Base-by-base conservation (phyloP, 805 yeast species). In the Starmera quercuum region DNA sequence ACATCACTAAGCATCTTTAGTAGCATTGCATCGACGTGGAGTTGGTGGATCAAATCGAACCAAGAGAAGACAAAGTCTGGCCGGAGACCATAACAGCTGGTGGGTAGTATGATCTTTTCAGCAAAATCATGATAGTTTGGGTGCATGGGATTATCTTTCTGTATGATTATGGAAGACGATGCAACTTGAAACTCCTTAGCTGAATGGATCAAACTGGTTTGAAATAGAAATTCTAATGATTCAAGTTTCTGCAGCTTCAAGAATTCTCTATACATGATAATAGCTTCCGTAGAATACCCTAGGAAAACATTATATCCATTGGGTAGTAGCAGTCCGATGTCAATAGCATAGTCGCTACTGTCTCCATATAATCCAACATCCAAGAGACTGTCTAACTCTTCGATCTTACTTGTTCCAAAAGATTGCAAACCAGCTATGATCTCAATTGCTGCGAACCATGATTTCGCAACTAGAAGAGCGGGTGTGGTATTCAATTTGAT, bases 371-470 rank as follows among this genome's bases (percentile, higher is more conserved):
- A 29, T 1, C 54, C 59, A 17, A 50, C 47, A 29, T 47, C 51
- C 6, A 51, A 33, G 23, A 54, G 32, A 14, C 42, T 44, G 26
- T 59, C 72, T 6, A 75, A 47, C 35, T 75, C 80, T 11, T 59
- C 65, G 23, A 64, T 67, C 18, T 65, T 63, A 8, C 74, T 55
- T 0, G 80, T 73, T 0, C 82, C 81, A 10, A 63, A 59, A 17
- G 72, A 62, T n/a, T 73, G 62, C 13, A 73, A 40, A 1, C 73
- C 76, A 0, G 83, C 83, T 21, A 75, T 53, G 4, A 73, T 58
- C 45, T 77, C 83, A 37, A 75, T 65, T 1, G 74, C 64, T 4
- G 68, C 57, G 47, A 69, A 77, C 83, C 83, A 76, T 20, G 62
- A 56, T 37, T 71, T 68, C 1, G 78, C 63, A 15, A 74, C 44